Conservation (phyloP, 2,329 filamentous ascomycete species). For the Herpotrichia juniperi region DNA sequence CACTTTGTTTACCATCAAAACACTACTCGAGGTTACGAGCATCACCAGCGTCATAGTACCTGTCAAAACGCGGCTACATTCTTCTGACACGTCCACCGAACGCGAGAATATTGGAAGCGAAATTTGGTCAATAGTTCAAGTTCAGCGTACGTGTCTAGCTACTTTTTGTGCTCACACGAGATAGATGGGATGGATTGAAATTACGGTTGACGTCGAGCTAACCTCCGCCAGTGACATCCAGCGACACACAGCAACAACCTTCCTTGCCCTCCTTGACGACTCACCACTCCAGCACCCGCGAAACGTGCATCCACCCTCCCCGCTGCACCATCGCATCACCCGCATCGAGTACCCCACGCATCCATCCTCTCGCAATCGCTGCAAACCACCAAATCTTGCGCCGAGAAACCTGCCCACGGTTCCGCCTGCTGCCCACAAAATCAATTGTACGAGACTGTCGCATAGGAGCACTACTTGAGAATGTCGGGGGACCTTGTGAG, state of each 20-base stretch:
- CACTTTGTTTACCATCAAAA: no score
- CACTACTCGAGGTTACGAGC: background rate
- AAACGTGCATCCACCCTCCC: background rate
- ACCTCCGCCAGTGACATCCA: background rate
- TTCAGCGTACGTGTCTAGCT: background rate
- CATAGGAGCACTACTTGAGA: background rate
- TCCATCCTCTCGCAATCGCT: background rate
- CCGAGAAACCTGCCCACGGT: background rate
- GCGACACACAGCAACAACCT: background rate
- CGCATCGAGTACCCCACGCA: no score
- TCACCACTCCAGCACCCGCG: background rate
- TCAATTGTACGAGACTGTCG: background rate
- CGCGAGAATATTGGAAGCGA: background rate
- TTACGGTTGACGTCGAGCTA: slow-evolving; percentile 1
- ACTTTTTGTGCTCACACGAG: background rate
- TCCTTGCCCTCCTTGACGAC: background rate
- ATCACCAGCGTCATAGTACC: background rate
- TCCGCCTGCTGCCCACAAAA: slow-evolving; percentile 1
- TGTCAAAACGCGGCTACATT: background rate
- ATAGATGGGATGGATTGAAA: background rate
- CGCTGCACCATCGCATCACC: background rate
- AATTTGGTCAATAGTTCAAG: background rate
- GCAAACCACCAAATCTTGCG: background rate
- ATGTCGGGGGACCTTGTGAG: slow-evolving; percentile 43
- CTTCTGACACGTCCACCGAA: background rate